Base-by-base conservation (phyloP, 257 asterid species). In the Thymus quinquecostatus region DNA sequence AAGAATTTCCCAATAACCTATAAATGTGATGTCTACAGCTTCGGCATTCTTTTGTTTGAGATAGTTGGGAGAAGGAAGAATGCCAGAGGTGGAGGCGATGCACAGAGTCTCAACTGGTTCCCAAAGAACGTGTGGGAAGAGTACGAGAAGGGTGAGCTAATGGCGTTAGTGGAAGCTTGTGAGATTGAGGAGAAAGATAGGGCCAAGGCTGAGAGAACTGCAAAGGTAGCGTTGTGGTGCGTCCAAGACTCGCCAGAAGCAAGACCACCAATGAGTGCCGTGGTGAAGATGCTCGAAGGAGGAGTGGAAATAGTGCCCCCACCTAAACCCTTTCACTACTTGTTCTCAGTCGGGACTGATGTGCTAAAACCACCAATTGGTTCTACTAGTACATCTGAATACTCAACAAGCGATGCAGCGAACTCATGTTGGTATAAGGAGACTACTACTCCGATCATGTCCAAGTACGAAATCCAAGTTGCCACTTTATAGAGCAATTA, bases 231-330 rank as follows among this genome's bases (percentile, higher is more conserved):
- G 0, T 41, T 80, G 6, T 83, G 84, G 87, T 80, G 85, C 36
- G 85, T 75, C 47, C 83, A 83, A 56, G 83, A 80, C 63, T 63
- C 83, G 5, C 87, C 83, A 0, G 79, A 74, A 2, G 65, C 57
- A 1, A 68, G 87, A 64, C 82, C 83, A 1, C 74, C 79, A 0
- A 80, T 80, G 83, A 80, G 83, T 69, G 83, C 64, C 1, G 85
- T 80, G 60, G 83, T 83, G 76, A 80, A 78, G 69, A 80, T 78
- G 83, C 34, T 80, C 64, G 87, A 83, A 62, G 85, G 83, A 53
- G 83, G 81, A 67, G 81, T 78, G 14, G 83, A 78, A n/a, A 63
- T 78, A 11, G 59, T 69, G 72, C 70, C 81, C 5, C 88, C 88
- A 2, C 88, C 82, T 9, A 78, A 78, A 59, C 86, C 86, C 6